A percentile compares a stretch with the other conserved stretches of the same genome.
phyloP scores from a whole-genome alignment of 2,329 filamentous ascomycete genomes.

The Diaporthe vaccinii region DNA sequence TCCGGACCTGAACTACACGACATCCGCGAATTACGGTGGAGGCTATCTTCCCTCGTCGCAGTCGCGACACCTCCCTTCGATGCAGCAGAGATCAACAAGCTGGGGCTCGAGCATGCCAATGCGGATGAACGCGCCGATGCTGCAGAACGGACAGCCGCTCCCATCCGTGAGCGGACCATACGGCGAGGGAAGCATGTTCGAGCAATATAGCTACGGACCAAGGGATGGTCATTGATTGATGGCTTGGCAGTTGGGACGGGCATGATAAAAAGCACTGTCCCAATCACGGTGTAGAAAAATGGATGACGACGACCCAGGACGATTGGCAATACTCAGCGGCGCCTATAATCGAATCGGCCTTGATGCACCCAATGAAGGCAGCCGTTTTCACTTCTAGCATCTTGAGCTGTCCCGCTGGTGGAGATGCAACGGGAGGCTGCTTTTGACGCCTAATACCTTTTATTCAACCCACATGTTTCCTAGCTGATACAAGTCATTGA shows the following conservation, averaged over 20 bases:
- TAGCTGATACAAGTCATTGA: constrained; percentile 17
- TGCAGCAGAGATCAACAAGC: constrained; percentile 36
- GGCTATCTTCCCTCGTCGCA: constrained; percentile 34
- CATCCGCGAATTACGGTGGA: constrained; percentile 36
- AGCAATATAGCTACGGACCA: constrained; percentile 35
- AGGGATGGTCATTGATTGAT: constrained; percentile 38
- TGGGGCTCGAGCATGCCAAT: constrained; percentile 32
- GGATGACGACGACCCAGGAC: background rate
- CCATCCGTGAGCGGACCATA: constrained; percentile 30
- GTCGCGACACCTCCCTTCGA: constrained; percentile 36
- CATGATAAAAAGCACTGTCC: background rate
- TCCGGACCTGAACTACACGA: constrained; percentile 41
- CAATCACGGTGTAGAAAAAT: no score
- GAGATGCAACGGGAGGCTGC: constrained; percentile 17
- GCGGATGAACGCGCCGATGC: constrained; percentile 33
- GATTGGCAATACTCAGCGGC: constrained; percentile 2
- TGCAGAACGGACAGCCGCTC: constrained; percentile 33
- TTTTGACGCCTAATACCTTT: constrained; percentile 20
- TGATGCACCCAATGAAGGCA: constrained; percentile 5
- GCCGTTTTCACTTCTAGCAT: constrained; percentile 22
- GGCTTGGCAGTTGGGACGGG: background rate
- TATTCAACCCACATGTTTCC: constrained; percentile 21
- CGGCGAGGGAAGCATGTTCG: constrained; percentile 39
- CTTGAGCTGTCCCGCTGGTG: constrained; percentile 11
- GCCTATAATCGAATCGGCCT: constrained; percentile 17